Percentiles rank a stretch among this genome's conserved stretches.
Conservation (phyloP, 306 rosid genomes). For the Crotalaria pallida region DNA sequence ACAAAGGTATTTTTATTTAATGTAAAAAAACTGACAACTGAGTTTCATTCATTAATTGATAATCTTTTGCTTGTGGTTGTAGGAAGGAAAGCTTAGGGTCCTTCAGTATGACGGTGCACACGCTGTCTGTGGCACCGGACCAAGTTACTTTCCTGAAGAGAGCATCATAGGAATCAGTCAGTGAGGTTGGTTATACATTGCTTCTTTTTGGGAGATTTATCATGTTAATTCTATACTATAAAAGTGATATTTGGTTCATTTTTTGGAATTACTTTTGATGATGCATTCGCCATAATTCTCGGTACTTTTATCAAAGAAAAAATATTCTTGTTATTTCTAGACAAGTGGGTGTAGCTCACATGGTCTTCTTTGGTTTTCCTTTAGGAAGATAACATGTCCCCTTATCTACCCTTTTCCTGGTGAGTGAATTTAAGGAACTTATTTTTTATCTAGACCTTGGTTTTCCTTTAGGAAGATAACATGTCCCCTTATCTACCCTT, state of each 20-base stretch:
- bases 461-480: not conserved
- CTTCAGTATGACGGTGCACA: conserved; percentile 39
- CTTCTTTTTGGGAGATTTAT: conserved; percentile 17
- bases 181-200: conserved; percentile 33
- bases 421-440: conserved; percentile 5
- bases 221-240: not conserved
- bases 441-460: not conserved
- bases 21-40: not conserved
- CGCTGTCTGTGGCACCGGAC: conserved; percentile 30
- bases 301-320: not conserved
- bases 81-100: conserved; percentile 97
- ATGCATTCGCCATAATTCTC: not conserved
- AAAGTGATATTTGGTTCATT: not conserved
- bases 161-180: conserved; percentile 34
- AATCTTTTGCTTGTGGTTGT: conserved; percentile 25
- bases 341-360: too few relatives aligned
- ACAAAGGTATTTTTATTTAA: conserved; percentile 56
- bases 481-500: not conserved
- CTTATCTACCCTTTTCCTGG: not conserved
- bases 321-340: not conserved
- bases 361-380: not conserved
- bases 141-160: conserved; percentile 49
- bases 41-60: not conserved
- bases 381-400: not conserved
- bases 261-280: not conserved